Conservation (phyloP, 305 asterid species). For the Solanum hybrid region DNA sequence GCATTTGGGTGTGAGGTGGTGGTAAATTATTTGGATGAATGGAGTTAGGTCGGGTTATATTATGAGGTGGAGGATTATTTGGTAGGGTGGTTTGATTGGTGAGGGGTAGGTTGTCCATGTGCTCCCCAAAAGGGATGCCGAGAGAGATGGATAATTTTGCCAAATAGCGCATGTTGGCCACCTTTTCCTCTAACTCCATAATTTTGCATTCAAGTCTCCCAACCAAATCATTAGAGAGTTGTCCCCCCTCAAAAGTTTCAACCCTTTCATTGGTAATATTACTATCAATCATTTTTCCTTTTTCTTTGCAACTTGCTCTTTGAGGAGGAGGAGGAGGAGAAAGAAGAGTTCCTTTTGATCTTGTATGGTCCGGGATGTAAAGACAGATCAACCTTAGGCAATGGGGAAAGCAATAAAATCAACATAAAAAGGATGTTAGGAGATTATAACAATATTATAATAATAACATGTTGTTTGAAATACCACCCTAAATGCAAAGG, state of each 20-base stretch:
- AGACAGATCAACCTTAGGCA: too few relatives aligned
- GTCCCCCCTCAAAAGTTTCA: background rate
- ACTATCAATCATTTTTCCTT: background rate
- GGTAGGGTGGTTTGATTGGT: background rate
- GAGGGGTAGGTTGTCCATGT: background rate
- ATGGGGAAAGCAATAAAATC: too few relatives aligned
- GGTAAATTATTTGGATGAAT: background rate
- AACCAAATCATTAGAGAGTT: background rate
- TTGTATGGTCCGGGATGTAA: too few relatives aligned
- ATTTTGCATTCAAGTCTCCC: background rate
- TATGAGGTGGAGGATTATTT: background rate
- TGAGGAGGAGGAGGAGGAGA: background rate
- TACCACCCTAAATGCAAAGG: background rate
- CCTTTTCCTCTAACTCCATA: background rate
- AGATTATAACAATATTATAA: background rate
- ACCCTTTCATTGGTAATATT: background rate
- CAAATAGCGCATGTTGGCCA: background rate
- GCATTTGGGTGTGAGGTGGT: background rate
- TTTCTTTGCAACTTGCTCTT: background rate
- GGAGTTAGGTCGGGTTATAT: too few relatives aligned
- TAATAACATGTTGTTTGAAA: background rate
- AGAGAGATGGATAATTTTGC: background rate
- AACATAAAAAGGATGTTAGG: background rate
- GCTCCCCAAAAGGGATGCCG: background rate
- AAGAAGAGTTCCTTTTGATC: too few relatives aligned